Evolutionary conservation across 257 asterid species (phyloP).

Genomic region (Nyctanthes arbortristis): DNA sequence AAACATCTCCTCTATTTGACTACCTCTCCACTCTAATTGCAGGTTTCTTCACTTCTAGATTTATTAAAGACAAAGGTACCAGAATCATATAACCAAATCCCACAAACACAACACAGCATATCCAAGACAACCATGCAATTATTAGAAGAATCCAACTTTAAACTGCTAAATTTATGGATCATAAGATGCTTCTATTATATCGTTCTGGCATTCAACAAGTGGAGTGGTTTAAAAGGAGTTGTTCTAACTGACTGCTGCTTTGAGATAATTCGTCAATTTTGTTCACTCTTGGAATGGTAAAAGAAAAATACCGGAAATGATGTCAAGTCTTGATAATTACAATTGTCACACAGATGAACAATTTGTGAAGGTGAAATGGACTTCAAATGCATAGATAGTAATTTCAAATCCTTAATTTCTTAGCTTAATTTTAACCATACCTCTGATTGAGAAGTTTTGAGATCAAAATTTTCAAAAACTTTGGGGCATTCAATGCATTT

Average conservation of each 20-base stretch:
- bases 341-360: background rate
- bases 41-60: background rate
- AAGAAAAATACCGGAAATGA: background rate
- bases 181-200: background rate
- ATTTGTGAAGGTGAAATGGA: conserved; percentile 1
- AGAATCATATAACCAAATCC: background rate
- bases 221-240: background rate
- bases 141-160: background rate
- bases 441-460: background rate
- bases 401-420: background rate
- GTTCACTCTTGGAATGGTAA: background rate
- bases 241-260: background rate
- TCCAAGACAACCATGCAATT: background rate
- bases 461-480: background rate
- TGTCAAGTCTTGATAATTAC: background rate
- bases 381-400: background rate
- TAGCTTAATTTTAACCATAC: background rate
- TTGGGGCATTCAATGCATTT: background rate
- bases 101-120: background rate
- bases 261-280: background rate
- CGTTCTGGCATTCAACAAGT: background rate
- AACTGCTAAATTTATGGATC: background rate
- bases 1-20: background rate
- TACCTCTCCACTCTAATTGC: background rate
- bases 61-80: background rate